Percentiles rank a stretch among this genome's conserved stretches.
Evolutionary conservation across 2,329 filamentous ascomycete species (phyloP).

Genomic region (Camillea tinctor): DNA sequence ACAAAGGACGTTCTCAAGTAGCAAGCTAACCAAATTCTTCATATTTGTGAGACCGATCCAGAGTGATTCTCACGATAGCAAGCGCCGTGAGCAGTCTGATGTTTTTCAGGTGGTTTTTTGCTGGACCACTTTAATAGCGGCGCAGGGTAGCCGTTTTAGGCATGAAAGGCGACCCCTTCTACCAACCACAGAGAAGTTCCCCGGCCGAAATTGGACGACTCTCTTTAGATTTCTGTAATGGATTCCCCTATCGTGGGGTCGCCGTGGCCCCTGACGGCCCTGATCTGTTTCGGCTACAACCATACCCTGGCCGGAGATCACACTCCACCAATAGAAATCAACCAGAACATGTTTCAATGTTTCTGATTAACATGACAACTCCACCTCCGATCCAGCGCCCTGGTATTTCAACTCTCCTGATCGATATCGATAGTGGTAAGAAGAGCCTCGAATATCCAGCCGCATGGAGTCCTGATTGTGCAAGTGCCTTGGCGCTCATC

Average conservation of each 20-base stretch:
- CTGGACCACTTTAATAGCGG: not conserved
- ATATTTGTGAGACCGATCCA: not conserved
- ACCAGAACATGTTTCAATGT: not conserved
- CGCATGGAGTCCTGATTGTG: not conserved
- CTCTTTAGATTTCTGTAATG: not conserved
- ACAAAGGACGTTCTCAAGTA: not conserved
- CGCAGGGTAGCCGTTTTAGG: not conserved
- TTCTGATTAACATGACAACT: not conserved
- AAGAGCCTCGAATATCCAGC: not conserved
- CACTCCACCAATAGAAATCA: not conserved
- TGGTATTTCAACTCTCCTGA: not conserved
- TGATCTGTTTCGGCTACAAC: not conserved
- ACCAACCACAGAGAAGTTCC: not conserved
- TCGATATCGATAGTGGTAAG: not conserved
- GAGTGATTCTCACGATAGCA: not conserved
- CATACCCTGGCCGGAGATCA: not conserved
- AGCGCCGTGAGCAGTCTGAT: not conserved
- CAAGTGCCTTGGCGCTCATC: slow-evolving; percentile 2
- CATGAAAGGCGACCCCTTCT: not conserved
- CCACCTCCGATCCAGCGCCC: not conserved
- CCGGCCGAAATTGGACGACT: not conserved
- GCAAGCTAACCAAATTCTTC: not conserved
- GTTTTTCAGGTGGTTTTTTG: not conserved
- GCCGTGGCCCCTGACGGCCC: not conserved
- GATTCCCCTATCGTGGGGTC: not conserved